A percentile compares a stretch with the other conserved stretches of the same genome.
Evolutionary conservation across 176 grass and related monocot species (phyloP).

Genomic region (Oryza glaberrima): DNA sequence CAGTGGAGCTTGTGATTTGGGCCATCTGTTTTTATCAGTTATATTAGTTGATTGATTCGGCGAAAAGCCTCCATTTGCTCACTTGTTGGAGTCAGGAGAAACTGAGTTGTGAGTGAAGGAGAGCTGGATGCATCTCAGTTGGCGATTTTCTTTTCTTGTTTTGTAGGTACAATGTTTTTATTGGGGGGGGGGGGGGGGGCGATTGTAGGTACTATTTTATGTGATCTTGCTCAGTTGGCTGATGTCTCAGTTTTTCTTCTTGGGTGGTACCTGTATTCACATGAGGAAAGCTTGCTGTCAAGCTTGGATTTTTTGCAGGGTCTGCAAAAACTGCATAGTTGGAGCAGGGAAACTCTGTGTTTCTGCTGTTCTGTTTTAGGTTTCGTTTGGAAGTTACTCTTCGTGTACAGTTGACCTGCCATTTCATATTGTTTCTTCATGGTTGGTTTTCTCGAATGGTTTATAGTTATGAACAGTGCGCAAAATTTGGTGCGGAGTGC

Average conservation of each 20-base stretch:
- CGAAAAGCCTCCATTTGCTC: neutral
- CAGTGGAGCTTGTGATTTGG: neutral
- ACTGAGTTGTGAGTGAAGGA: neutral
- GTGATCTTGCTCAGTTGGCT: slow-evolving; percentile 1
- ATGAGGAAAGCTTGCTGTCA: neutral
- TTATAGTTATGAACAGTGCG: slow-evolving; percentile 7
- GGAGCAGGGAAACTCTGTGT: slow-evolving; percentile 1
- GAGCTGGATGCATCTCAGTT: slow-evolving; percentile 8
- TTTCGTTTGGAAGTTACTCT: slow-evolving; percentile 7
- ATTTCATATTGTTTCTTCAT: slow-evolving; percentile 11
- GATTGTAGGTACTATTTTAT: too few relatives aligned
- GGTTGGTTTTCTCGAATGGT: slow-evolving; percentile 10
- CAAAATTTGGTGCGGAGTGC: neutral
- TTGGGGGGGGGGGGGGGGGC: too few relatives aligned
- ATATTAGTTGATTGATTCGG: neutral
- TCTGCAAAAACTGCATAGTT: slow-evolving; percentile 20
- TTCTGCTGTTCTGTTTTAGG: neutral
- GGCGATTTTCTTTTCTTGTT: neutral
- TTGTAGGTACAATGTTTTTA: neutral
- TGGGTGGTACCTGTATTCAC: slow-evolving; percentile 12
- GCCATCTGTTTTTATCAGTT: slow-evolving; percentile 13
- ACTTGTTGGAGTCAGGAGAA: slow-evolving; percentile 14
- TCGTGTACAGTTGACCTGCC: slow-evolving; percentile 3
- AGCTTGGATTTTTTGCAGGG: slow-evolving; percentile 11
- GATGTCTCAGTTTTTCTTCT: neutral